phyloP scores from a whole-genome alignment of 257 asterid species.

The Rauvolfia tetraphylla region DNA sequence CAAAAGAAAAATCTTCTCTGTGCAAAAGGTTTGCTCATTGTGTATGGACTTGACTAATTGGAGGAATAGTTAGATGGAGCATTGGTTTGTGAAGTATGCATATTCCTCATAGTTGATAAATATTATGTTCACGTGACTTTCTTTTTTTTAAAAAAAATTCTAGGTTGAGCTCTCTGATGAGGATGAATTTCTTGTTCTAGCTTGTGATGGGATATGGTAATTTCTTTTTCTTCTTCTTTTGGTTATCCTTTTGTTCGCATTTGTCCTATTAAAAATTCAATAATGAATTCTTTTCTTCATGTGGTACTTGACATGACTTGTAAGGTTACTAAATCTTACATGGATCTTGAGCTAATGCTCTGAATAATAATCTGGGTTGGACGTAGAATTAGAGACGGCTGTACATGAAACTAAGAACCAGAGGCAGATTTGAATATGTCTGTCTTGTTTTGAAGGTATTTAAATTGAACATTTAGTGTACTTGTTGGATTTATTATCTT shows the following conservation, averaged over 20 bases:
- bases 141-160: slow-evolving; percentile 18
- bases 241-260: not conserved
- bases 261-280: not conserved
- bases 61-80: not conserved
- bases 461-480: not conserved
- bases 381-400: not conserved
- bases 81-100: not conserved
- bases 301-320: not conserved
- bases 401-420: not conserved
- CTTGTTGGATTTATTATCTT: not conserved
- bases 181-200: slow-evolving; percentile 86
- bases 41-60: not conserved
- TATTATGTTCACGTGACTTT: slow-evolving; percentile 18
- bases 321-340: not conserved
- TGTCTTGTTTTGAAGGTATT: not conserved
- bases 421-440: not conserved
- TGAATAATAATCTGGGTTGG: not conserved
- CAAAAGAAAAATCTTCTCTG: not conserved
- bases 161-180: slow-evolving; percentile 76
- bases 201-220: slow-evolving; percentile 99
- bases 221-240: slow-evolving; percentile 14
- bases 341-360: slow-evolving; percentile 1
- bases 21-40: not conserved
- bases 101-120: slow-evolving; percentile 2
- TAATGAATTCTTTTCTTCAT: not conserved